phyloP scores from a whole-genome alignment of 2,329 filamentous ascomycete genomes.

The Ceratocystis papillata region DNA sequence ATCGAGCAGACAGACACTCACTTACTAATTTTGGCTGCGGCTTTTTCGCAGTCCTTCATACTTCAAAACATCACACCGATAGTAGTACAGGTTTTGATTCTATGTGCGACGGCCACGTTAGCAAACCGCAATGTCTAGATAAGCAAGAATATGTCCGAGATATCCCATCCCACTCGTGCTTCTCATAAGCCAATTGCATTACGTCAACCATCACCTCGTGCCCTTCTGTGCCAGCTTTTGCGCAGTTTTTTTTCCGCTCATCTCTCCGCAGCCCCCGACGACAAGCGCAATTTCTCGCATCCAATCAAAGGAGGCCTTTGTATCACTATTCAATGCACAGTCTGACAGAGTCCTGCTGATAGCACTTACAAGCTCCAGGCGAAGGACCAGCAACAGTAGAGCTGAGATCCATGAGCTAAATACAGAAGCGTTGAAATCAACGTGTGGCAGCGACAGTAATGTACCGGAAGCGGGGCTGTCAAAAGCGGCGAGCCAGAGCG shows the following conservation, averaged over 20 bases:
- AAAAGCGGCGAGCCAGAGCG: not conserved
- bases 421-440: not conserved
- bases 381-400: not conserved
- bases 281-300: conserved; percentile 46
- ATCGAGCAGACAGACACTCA: not conserved
- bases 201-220: conserved; percentile 48
- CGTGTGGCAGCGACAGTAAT: not conserved
- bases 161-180: conserved; percentile 27
- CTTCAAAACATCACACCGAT: conserved; percentile 46
- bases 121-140: not conserved
- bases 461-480: not conserved
- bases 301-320: conserved; percentile 40
- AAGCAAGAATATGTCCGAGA: not conserved
- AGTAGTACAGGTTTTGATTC: conserved; percentile 38
- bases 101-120: conserved; percentile 12
- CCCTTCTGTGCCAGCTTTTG: conserved; percentile 41
- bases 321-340: conserved; percentile 33
- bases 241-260: conserved; percentile 45
- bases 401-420: not conserved
- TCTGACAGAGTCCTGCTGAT: not conserved
- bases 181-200: conserved; percentile 38
- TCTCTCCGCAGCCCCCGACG: conserved; percentile 50
- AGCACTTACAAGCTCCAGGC: not conserved
- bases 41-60: conserved; percentile 35
- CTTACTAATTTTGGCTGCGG: conserved; percentile 34